Conservation (phyloP, 345 rosid genomes). For the Geranium brycei region DNA sequence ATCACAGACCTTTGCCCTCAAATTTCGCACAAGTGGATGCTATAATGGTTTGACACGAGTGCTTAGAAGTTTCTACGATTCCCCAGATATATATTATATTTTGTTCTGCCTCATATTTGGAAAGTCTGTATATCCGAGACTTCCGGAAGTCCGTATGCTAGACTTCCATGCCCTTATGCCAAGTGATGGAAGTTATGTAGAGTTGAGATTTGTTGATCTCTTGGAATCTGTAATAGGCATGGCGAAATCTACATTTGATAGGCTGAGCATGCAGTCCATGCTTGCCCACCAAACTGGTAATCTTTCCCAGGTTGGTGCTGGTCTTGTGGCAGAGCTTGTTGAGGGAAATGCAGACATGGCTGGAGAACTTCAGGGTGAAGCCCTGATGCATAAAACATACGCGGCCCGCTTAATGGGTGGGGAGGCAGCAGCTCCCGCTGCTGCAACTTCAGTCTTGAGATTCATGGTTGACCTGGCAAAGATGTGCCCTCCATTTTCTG, state of each 20-base stretch:
- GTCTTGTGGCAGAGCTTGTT: slow-evolving; percentile 87
- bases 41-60: slow-evolving; percentile 80
- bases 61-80: slow-evolving; percentile 91
- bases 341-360: slow-evolving; percentile 84
- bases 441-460: slow-evolving; percentile 88
- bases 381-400: slow-evolving; percentile 98
- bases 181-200: slow-evolving; percentile 63
- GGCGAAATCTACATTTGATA: slow-evolving; percentile 93
- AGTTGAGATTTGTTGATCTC: slow-evolving; percentile 81
- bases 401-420: slow-evolving; percentile 99
- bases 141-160: slow-evolving; percentile 98
- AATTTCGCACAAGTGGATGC: slow-evolving; percentile 90
- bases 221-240: slow-evolving; percentile 84
- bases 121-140: slow-evolving; percentile 89
- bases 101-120: slow-evolving; percentile 90
- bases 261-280: slow-evolving; percentile 75
- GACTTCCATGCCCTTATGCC: slow-evolving; percentile 98
- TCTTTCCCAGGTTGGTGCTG: slow-evolving; percentile 77
- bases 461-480: slow-evolving; percentile 99
- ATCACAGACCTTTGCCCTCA: slow-evolving; percentile 86
- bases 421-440: slow-evolving; percentile 98
- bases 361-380: slow-evolving; percentile 99
- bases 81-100: slow-evolving; percentile 94
- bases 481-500: slow-evolving; percentile 89
- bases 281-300: slow-evolving; percentile 84